These are phyloP conservation scores for Funneliformis geosporum DNA, from an alignment of 192 early-diverging fungal species.

Conservation along the genomic window DNA sequence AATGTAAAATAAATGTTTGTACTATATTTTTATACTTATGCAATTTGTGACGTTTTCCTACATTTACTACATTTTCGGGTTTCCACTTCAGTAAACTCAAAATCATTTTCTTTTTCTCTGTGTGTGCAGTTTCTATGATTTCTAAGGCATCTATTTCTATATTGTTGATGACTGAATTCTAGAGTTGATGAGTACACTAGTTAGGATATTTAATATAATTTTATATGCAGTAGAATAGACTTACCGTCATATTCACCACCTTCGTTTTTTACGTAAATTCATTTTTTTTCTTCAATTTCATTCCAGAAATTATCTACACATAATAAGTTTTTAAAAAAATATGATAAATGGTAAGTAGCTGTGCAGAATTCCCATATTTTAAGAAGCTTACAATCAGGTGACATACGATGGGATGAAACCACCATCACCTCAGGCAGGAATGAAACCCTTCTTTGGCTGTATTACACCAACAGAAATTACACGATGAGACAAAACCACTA, in stretches of 20 bases:
- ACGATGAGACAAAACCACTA: background rate
- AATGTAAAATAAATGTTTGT: too few relatives aligned
- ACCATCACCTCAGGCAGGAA: background rate
- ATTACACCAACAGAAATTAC: constrained; percentile 4
- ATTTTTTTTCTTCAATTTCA: background rate
- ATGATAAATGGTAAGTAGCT: too few relatives aligned
- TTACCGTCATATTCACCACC: background rate
- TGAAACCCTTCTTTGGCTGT: background rate
- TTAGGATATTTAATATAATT: background rate
- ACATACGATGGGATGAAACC: background rate
- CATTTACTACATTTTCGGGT: too few relatives aligned
- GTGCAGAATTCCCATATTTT: too few relatives aligned
- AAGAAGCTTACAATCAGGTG: too few relatives aligned
- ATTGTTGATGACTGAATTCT: constrained; percentile 13
- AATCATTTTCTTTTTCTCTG: too few relatives aligned
- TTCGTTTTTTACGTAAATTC: background rate
- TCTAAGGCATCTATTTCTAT: background rate
- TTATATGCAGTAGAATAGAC: constrained; percentile 3
- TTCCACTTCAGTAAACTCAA: too few relatives aligned
- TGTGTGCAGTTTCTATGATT: too few relatives aligned
- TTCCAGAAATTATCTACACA: too few relatives aligned
- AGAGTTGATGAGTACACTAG: background rate
- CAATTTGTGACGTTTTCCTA: too few relatives aligned
- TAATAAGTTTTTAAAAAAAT: too few relatives aligned
- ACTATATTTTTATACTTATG: too few relatives aligned